A percentile compares a stretch with the other conserved stretches of the same genome.
Evolutionary conservation across 2,329 filamentous ascomycete genomes (phyloP).

Genomic region (Phialocephala sp.): DNA sequence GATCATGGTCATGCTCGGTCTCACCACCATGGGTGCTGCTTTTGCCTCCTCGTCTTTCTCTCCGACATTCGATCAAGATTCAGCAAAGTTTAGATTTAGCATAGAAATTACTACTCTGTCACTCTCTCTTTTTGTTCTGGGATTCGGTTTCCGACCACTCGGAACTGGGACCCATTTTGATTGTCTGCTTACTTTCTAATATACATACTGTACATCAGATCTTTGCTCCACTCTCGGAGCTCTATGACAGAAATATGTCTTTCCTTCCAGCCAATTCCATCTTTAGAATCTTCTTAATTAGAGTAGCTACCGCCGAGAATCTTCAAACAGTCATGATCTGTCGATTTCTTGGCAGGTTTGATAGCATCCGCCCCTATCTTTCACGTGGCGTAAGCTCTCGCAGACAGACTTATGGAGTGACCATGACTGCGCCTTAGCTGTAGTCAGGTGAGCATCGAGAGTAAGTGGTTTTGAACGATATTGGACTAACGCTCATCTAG

Average conservation of each 20-base stretch:
- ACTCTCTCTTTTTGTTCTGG: background rate
- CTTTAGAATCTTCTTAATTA: conserved; percentile 48
- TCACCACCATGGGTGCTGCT: conserved; percentile 4
- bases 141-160: conserved; percentile 15
- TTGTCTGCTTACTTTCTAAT: background rate
- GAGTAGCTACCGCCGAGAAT: conserved; percentile 45
- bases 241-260: conserved; percentile 34
- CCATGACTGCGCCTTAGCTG: conserved; percentile 1
- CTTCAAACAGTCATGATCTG: conserved; percentile 35
- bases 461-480: background rate
- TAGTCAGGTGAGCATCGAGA: background rate
- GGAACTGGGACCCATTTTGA: background rate
- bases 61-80: background rate
- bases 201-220: background rate
- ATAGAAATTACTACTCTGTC: background rate
- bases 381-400: conserved; percentile 35
- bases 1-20: background rate
- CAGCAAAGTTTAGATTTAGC: background rate
- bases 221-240: conserved; percentile 22
- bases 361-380: conserved; percentile 40
- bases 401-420: conserved; percentile 33
- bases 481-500: background rate
- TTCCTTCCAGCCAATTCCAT: conserved; percentile 43
- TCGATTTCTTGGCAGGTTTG: conserved; percentile 34
- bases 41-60: conserved; percentile 3